Evolutionary conservation across 257 asterid genomes (phyloP), one percentile per base, ranked within the genome.

Genomic region (Anisodus tanguticus): DNA sequence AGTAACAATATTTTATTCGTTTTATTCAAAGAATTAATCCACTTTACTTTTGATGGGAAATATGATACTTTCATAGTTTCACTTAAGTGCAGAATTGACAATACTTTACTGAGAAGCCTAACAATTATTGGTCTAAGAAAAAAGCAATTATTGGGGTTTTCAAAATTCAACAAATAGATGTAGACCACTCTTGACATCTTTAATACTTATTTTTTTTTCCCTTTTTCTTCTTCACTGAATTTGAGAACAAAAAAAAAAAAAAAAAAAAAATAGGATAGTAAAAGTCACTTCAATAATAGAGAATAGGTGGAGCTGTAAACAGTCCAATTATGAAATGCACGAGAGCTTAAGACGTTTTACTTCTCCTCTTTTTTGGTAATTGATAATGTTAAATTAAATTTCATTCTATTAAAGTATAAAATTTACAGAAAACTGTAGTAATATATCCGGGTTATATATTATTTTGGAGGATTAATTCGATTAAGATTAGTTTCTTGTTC

Each of bases 1-100:
- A 45, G 79, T 71, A n/a, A 71, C 79, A 16, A 43, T 71, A 9
- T 69, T 77, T 51, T 22, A 53, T 4, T 51, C 9, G 53, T 71
- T 26, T 53, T 7, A 77, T 53, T 76, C 47, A 76, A 53, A 53
- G 49, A 54, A 53, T 77, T 53, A 51, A 31, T 77, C 64, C 19
- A 53, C 82, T 77, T 77, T 77, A 77, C 49, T 77, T 77, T 77
- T 77, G 64, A 77, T 77, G 26, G 82, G 49, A 76, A 76, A 22
- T 76, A 31, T 26, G 62, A 51, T 22, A 51, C 81, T 76, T 76
- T 74, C 62, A 22, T 19, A 51, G 63, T 76, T 76, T 74, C 62
- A 22, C 43, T 22, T 49, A 22, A 22, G 11, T 76, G 81, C 22
- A 76, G 81, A 77, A 51, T 77, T 22, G 26, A 77, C 22, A 26